Percentiles rank a stretch among this genome's conserved stretches.
Evolutionary conservation across 257 asterid species (phyloP).

Genomic region (Solanum lycopersicoides): DNA sequence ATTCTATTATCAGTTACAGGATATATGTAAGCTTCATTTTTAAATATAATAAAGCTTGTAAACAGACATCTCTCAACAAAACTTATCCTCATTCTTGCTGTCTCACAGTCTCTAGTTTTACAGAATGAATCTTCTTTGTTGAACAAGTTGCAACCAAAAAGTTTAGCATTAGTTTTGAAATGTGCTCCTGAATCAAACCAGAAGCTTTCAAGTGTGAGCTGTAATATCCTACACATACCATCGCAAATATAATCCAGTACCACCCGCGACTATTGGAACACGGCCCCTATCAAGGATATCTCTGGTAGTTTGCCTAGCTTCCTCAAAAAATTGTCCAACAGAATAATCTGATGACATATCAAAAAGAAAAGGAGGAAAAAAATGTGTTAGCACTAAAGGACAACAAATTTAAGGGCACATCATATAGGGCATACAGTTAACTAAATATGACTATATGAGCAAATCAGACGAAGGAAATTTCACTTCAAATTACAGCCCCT

Average conservation of each 20-base stretch:
- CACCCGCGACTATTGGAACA: slow-evolving; percentile 87
- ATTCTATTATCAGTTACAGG: not conserved
- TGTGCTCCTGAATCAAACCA: not conserved
- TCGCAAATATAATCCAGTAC: slow-evolving; percentile 91
- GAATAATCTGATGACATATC: slow-evolving; percentile 58
- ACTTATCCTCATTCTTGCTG: not conserved
- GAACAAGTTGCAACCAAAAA: not conserved
- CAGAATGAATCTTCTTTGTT: not conserved
- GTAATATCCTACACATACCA: slow-evolving; percentile 45
- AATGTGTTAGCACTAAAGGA: not conserved
- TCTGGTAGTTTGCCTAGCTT: slow-evolving; percentile 70
- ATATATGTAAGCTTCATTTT: not conserved
- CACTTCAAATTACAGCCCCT: not conserved
- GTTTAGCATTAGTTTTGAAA: not conserved
- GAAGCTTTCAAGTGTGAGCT: not conserved
- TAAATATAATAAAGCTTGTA: not conserved
- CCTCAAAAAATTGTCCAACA: slow-evolving; percentile 78
- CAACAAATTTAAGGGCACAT: not conserved
- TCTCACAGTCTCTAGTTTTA: not conserved
- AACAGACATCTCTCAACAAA: not conserved
- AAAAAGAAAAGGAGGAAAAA: not conserved
- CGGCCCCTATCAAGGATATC: slow-evolving; percentile 60
- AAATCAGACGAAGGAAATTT: not conserved
- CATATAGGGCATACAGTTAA: not conserved
- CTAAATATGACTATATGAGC: not conserved